phyloP scores from a whole-genome alignment of 2,329 filamentous ascomycete species.

The Aspergillus japonicus region DNA sequence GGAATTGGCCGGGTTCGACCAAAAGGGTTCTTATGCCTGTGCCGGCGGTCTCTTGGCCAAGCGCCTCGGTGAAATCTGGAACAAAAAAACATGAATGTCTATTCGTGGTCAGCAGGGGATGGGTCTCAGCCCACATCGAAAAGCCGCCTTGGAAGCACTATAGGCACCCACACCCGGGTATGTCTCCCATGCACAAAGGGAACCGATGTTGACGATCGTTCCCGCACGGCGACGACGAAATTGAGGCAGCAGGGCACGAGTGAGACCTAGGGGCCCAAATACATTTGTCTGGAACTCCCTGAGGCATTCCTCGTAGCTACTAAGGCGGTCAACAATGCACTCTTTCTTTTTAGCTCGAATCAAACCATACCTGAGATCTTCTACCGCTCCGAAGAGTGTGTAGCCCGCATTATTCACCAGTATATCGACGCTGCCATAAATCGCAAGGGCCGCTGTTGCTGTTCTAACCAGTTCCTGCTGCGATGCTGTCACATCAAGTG shows the following conservation, averaged over 20 bases:
- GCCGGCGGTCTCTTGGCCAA: conserved; percentile 30
- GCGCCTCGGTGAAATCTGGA: conserved; percentile 11
- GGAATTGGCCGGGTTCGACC: conserved; percentile 40
- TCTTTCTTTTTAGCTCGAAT: neutral
- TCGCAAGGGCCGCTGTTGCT: conserved; percentile 17
- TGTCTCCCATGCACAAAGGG: conserved; percentile 31
- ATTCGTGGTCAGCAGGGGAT: neutral
- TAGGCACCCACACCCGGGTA: conserved; percentile 33
- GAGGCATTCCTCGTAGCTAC: conserved; percentile 22
- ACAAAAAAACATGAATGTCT: neutral
- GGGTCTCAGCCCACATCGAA: conserved; percentile 9
- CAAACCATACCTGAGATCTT: conserved; percentile 21
- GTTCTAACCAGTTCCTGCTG: conserved; percentile 20
- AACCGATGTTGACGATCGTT: conserved; percentile 39
- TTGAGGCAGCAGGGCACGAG: conserved; percentile 38
- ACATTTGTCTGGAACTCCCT: conserved; percentile 40
- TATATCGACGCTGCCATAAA: conserved; percentile 32
- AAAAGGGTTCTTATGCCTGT: conserved; percentile 37
- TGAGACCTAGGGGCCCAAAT: conserved; percentile 39
- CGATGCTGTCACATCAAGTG: conserved; percentile 26
- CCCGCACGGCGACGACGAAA: conserved; percentile 34
- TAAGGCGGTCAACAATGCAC: neutral
- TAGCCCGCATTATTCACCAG: conserved; percentile 39
- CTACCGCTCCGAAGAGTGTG: conserved; percentile 26
- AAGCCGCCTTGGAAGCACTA: conserved; percentile 34